Conservation (phyloP, 1,139 yeast genomes). For the Blastobotrys malaysiensis region DNA sequence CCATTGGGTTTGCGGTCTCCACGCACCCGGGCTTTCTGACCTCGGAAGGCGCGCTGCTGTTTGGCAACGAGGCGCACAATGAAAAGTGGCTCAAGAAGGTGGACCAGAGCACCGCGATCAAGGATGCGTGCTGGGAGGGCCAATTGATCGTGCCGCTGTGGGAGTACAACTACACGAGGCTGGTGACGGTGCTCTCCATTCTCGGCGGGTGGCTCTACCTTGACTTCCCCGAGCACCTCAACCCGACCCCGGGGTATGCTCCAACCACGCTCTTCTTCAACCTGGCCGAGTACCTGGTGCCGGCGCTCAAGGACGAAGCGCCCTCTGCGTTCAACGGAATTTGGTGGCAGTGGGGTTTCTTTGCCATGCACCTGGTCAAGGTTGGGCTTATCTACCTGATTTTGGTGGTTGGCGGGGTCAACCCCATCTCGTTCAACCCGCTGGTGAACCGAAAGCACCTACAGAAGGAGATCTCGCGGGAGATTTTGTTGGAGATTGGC, state of each 20-base stretch:
- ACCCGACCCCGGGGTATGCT: constrained; percentile 91
- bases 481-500: constrained; percentile 62
- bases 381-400: constrained; percentile 49
- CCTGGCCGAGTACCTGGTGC: constrained; percentile 29
- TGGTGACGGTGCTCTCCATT: constrained; percentile 41
- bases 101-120: constrained; percentile 34
- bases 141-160: constrained; percentile 82
- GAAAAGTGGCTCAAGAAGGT: constrained; percentile 42
- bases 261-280: constrained; percentile 58
- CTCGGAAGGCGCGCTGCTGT: constrained; percentile 73
- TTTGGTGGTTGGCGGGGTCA: constrained; percentile 65
- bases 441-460: constrained; percentile 23
- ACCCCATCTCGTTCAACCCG: constrained; percentile 60
- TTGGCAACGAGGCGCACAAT: constrained; percentile 52
- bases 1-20: constrained; percentile 64
- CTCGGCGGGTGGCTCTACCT: constrained; percentile 78
- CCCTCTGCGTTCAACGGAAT: constrained; percentile 35
- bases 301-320: constrained; percentile 17
- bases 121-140: constrained; percentile 75
- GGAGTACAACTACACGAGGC: constrained; percentile 51
- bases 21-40: constrained; percentile 80
- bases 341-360: constrained; percentile 61
- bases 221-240: constrained; percentile 80
- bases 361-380: constrained; percentile 65
- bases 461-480: constrained; percentile 41